Evolutionary conservation across 192 early-diverging fungal species (phyloP).

Genomic region (Coemansia sp.): DNA sequence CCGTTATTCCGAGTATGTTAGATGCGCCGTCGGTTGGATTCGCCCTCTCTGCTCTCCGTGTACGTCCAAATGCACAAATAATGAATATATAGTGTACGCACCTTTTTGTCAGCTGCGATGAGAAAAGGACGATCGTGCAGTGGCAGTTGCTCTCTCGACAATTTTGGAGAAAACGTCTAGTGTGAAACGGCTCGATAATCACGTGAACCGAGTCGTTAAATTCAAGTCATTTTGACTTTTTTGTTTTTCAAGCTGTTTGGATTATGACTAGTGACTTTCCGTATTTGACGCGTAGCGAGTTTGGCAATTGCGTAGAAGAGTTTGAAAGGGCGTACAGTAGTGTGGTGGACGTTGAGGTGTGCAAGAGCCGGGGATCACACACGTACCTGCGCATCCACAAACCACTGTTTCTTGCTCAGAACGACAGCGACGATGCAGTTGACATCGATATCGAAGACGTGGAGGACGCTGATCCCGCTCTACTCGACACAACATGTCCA

Average conservation of each 20-base stretch:
- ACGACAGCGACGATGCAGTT: background rate
- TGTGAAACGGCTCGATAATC: background rate
- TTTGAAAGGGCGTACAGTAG: slow-evolving; percentile 16
- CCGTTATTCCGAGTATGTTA: background rate
- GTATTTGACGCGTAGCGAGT: slow-evolving; percentile 22
- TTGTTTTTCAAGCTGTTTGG: background rate
- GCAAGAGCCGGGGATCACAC: background rate
- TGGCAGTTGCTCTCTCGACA: background rate
- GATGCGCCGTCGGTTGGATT: background rate
- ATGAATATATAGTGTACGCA: background rate
- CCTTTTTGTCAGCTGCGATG: slow-evolving; percentile 11
- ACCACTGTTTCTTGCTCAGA: background rate
- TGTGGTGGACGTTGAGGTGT: background rate
- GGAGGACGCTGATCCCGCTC: slow-evolving; percentile 9
- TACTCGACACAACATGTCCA: background rate
- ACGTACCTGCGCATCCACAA: slow-evolving; percentile 9
- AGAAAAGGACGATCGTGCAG: slow-evolving; percentile 12
- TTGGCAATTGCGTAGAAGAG: slow-evolving; percentile 11
- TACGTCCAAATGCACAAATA: background rate
- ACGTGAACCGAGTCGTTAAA: background rate
- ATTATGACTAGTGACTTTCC: slow-evolving; percentile 18
- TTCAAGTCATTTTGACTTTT: background rate
- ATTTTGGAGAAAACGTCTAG: background rate
- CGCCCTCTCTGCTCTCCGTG: background rate
- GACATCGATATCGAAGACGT: slow-evolving; percentile 2